Evolutionary conservation across 441 rosid species (phyloP).

Genomic region (Syzygium syzygioides): DNA sequence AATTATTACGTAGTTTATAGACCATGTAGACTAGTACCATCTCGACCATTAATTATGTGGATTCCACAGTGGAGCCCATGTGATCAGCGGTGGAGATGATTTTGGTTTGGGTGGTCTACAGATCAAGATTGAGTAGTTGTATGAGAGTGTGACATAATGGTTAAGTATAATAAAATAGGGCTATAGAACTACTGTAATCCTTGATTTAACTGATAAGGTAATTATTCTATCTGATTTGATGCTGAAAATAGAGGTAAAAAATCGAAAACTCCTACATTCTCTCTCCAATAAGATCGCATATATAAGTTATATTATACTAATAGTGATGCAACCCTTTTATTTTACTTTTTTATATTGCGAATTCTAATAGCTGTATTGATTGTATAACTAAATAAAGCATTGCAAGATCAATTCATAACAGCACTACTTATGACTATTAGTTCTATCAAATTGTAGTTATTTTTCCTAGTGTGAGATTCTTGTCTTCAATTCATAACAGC

Average conservation of each 20-base stretch:
- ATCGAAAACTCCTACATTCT: neutral
- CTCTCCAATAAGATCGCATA: neutral
- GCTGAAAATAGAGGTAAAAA: neutral
- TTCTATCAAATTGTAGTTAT: neutral
- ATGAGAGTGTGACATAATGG: neutral
- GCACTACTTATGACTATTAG: neutral
- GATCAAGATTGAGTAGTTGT: neutral
- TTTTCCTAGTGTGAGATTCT: neutral
- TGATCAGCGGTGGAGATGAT: neutral
- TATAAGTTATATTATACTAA: neutral
- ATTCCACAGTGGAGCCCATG: rapidly evolving
- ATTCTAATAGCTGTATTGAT: neutral
- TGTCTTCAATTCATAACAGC: neutral
- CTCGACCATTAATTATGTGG: neutral
- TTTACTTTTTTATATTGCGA: neutral
- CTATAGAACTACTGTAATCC: neutral
- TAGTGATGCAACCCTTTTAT: neutral
- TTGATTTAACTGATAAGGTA: neutral
- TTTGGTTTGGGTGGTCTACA: neutral
- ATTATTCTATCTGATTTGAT: neutral
- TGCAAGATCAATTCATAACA: rapidly evolving
- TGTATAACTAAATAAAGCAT: neutral
- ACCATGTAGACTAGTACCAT: neutral
- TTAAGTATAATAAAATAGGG: neutral
- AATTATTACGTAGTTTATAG: neutral